Evolutionary conservation across 2,329 filamentous ascomycete genomes (phyloP).

Genomic region (Aspergillus sp.): DNA sequence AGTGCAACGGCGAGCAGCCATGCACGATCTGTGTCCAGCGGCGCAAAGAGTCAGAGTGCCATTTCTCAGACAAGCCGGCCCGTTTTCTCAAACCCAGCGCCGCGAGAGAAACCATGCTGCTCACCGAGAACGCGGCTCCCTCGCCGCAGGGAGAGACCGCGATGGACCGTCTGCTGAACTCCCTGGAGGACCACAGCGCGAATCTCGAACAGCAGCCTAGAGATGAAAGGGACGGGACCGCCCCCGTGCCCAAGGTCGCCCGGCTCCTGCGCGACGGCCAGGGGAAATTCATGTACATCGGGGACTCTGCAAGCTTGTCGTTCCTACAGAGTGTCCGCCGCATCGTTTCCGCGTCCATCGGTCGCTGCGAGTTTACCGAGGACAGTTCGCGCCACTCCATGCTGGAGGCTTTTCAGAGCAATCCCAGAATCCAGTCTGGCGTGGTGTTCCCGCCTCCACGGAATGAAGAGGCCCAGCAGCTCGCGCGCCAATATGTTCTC

Average conservation of each 20-base stretch:
- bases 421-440: conserved; percentile 19
- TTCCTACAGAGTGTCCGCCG: conserved; percentile 45
- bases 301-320: conserved; percentile 45
- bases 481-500: conserved; percentile 36
- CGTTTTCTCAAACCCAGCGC: conserved; percentile 22
- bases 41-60: conserved; percentile 34
- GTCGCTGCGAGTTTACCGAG: conserved; percentile 33
- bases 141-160: conserved; percentile 24
- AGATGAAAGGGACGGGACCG: conserved; percentile 24
- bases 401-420: conserved; percentile 32
- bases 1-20: conserved; percentile 43
- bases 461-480: conserved; percentile 30
- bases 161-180: conserved; percentile 25
- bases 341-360: conserved; percentile 39
- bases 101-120: conserved; percentile 24
- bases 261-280: conserved; percentile 44
- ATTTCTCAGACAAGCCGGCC: conserved; percentile 30
- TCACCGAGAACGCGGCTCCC: conserved; percentile 21
- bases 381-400: conserved; percentile 34
- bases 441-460: conserved; percentile 22
- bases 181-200: conserved; percentile 22
- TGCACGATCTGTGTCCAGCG: conserved; percentile 42
- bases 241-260: conserved; percentile 29
- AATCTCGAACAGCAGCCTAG: conserved; percentile 18
- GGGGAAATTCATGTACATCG: conserved; percentile 47